These are phyloP conservation scores for Vigna angularis DNA, from an alignment of 306 rosid species.

Conservation along the genomic window DNA sequence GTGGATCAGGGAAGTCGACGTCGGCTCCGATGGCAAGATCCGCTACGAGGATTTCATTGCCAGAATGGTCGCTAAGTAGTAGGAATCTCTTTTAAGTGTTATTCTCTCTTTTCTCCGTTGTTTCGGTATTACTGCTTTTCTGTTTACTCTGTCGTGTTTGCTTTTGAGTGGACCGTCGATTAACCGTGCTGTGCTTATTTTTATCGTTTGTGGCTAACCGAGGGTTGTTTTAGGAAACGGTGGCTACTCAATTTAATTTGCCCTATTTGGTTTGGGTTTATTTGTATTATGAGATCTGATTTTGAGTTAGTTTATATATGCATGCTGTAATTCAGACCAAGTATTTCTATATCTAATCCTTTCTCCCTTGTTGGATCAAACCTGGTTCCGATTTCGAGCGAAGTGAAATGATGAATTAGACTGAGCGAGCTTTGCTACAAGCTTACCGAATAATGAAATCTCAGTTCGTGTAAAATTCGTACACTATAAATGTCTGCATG, in stretches of 20 bases:
- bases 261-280: slow-evolving; percentile 31
- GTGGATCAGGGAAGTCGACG: slow-evolving; percentile 98
- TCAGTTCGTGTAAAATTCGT: background rate
- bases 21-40: slow-evolving; percentile 89
- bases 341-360: slow-evolving; percentile 28
- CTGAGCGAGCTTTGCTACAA: background rate
- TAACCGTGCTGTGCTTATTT: slow-evolving; percentile 36
- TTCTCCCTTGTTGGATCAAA: background rate
- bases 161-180: slow-evolving; percentile 43
- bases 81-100: background rate
- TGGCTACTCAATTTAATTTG: slow-evolving; percentile 33
- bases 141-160: slow-evolving; percentile 39
- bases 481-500: background rate
- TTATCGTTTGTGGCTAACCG: slow-evolving; percentile 50
- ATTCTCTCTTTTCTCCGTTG: slow-evolving; percentile 21
- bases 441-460: background rate
- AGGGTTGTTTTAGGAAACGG: slow-evolving; percentile 47
- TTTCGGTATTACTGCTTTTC: slow-evolving; percentile 44
- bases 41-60: slow-evolving; percentile 96
- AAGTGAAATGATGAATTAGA: slow-evolving; percentile 3
- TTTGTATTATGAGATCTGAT: slow-evolving; percentile 41
- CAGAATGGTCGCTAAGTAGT: slow-evolving; percentile 96
- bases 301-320: slow-evolving; percentile 26
- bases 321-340: slow-evolving; percentile 30
- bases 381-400: background rate